A percentile compares a stretch with the other conserved stretches of the same genome.
These are phyloP conservation scores for Naganishia vaughanmartiniae DNA, from an alignment of 768 basidiomycete genomes.

Conservation along the genomic window DNA sequence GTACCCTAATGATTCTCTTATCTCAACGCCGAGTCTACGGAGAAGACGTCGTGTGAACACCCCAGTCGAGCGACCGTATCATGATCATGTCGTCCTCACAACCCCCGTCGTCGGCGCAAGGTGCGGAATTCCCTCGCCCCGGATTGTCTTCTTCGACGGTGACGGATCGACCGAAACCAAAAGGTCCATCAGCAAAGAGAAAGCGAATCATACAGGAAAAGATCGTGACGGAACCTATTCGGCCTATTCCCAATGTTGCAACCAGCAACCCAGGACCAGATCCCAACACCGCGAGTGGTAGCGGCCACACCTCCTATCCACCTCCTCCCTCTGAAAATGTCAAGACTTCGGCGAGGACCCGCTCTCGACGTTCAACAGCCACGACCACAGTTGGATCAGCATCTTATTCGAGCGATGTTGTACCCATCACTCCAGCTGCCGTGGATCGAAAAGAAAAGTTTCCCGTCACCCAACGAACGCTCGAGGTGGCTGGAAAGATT, in stretches of 20 bases:
- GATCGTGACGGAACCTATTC: constrained; percentile 6
- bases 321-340: background rate
- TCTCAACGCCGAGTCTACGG: too few species aligned
- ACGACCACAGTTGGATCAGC: background rate
- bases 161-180: background rate
- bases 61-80: background rate
- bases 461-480: background rate
- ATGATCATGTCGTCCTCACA: background rate
- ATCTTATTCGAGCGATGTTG: constrained; percentile 5
- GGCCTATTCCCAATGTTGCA: background rate
- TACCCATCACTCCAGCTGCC: background rate
- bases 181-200: constrained; percentile 8
- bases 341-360: constrained; percentile 2
- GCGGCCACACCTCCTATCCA: background rate
- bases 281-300: background rate
- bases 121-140: background rate
- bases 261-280: background rate
- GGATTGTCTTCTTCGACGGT: background rate
- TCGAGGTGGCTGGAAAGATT: constrained; percentile 12
- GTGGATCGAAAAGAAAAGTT: constrained; percentile 15
- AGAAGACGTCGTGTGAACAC: background rate
- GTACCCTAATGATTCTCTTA: too few species aligned
- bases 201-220: constrained; percentile 14
- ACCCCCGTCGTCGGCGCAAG: background rate
- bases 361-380: background rate